Evolutionary conservation across 176 grass and related monocot genomes (phyloP).

Genomic region (Paspalum vaginatum): DNA sequence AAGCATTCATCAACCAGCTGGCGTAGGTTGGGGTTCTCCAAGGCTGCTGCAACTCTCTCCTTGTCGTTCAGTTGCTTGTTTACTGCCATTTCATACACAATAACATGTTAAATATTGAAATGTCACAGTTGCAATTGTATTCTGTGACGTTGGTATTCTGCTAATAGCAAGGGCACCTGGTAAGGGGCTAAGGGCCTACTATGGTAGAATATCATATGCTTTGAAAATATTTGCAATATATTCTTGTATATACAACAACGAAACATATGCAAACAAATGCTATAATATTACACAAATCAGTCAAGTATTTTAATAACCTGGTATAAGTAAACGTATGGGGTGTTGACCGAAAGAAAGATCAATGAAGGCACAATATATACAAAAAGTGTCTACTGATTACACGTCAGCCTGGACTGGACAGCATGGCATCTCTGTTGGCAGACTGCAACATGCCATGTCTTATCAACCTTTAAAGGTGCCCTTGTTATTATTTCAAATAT

Average conservation of each 20-base stretch:
- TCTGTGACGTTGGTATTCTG: not conserved
- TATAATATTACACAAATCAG: not conserved
- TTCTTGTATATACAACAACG: not conserved
- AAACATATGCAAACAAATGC: not conserved
- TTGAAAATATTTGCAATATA: not conserved
- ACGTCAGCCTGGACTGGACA: not conserved
- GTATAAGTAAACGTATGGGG: not conserved
- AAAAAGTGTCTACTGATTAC: not conserved
- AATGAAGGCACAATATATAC: not conserved
- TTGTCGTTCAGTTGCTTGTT: conserved; percentile 99
- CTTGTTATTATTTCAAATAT: conserved; percentile 6
- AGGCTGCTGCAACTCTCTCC: conserved; percentile 85
- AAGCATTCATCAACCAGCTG: conserved; percentile 95
- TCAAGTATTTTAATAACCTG: not conserved
- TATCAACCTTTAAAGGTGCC: conserved; percentile 1
- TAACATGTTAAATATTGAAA: conserved; percentile 23
- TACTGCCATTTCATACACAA: conserved; percentile 58
- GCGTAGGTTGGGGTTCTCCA: conserved; percentile 95
- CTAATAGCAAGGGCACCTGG: not conserved
- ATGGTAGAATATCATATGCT: not conserved
- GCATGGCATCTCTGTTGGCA: not conserved
- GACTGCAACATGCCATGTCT: not conserved
- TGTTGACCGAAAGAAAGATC: not conserved
- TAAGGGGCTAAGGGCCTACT: not conserved
- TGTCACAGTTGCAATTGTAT: not conserved